Evolutionary conservation across 1,284 basidiomycete genomes (phyloP).

Genomic region (Porodaedalea pini): DNA sequence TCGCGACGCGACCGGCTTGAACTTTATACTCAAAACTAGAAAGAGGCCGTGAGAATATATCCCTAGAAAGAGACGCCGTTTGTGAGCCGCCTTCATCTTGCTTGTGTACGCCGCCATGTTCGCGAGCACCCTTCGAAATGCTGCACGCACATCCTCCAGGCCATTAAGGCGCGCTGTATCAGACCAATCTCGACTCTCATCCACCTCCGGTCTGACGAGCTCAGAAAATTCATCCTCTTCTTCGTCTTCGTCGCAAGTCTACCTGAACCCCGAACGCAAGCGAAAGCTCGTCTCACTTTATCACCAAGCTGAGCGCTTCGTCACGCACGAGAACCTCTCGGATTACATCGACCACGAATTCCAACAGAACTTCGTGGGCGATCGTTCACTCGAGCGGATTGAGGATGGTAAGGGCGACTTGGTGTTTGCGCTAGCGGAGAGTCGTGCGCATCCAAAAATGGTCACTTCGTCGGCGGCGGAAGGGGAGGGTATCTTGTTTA

Average conservation of each 20-base stretch:
- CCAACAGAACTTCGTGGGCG: too few species aligned
- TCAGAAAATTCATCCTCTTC: not conserved
- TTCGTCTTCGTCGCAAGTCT: not conserved
- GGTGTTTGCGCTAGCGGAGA: not conserved
- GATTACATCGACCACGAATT: slow-evolving; percentile 17
- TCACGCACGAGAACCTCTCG: slow-evolving; percentile 16
- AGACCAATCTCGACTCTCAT: not conserved
- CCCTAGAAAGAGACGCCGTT: not conserved
- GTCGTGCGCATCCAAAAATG: not conserved
- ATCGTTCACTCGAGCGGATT: not conserved
- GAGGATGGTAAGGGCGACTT: not conserved
- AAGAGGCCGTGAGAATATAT: not conserved
- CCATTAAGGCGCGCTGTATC: not conserved
- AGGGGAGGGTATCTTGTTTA: not conserved
- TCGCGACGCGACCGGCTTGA: not conserved
- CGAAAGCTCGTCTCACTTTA: slow-evolving; percentile 19
- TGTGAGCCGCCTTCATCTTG: not conserved
- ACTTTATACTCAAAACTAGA: not conserved
- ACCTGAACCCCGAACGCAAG: slow-evolving; percentile 18
- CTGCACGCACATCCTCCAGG: not conserved
- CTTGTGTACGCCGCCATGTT: not conserved
- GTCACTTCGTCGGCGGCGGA: not conserved
- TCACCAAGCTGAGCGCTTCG: slow-evolving; percentile 18
- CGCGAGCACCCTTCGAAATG: not conserved
- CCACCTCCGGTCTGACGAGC: not conserved